A percentile compares a stretch with the other conserved stretches of the same genome.
These are phyloP conservation scores for Aspergillus ibericus DNA, from an alignment of 2,329 filamentous ascomycete genomes.

Conservation along the genomic window DNA sequence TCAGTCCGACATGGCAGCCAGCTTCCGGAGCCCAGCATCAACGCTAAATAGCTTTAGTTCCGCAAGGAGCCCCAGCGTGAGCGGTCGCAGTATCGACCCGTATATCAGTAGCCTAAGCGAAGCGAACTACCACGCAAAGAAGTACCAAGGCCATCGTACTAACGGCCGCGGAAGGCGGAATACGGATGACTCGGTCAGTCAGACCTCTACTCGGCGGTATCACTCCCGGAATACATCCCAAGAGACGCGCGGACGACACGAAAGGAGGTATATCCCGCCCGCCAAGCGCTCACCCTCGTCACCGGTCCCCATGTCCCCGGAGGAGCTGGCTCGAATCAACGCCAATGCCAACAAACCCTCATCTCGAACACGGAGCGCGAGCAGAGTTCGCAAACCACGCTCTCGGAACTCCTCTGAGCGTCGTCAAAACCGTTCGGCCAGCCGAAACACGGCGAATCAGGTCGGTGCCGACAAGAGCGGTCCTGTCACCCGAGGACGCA, in stretches of 20 bases:
- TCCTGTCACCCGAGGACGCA: conserved; percentile 56
- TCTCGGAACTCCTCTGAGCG: conserved; percentile 31
- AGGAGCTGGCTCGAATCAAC: conserved; percentile 62
- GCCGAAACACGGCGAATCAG: conserved; percentile 43
- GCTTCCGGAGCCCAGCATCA: conserved; percentile 36
- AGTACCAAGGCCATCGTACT: conserved; percentile 47
- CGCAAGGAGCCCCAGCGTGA: conserved; percentile 58
- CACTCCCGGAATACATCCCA: conserved; percentile 63
- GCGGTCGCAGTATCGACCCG: conserved; percentile 70
- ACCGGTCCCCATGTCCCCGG: conserved; percentile 89
- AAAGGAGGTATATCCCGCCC: conserved; percentile 68
- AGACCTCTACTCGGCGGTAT: conserved; percentile 49
- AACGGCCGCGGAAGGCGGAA: conserved; percentile 55
- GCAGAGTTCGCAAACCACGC: conserved; percentile 54
- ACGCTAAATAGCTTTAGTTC: conserved; percentile 50
- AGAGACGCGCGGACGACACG: conserved; percentile 64
- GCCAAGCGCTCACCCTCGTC: conserved; percentile 88
- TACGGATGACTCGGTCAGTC: conserved; percentile 45
- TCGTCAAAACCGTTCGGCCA: conserved; percentile 42
- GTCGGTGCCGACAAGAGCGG: conserved; percentile 31
- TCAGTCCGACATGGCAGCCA: conserved; percentile 54
- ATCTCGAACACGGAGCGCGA: conserved; percentile 39
- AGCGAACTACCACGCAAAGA: conserved; percentile 63
- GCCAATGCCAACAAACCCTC: conserved; percentile 43
- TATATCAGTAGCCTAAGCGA: conserved; percentile 85